Percentiles rank a stretch among this genome's conserved stretches.
These are phyloP conservation scores for Acanthochlamys bracteata DNA, from an alignment of 106 monocot species.

Conservation along the genomic window DNA sequence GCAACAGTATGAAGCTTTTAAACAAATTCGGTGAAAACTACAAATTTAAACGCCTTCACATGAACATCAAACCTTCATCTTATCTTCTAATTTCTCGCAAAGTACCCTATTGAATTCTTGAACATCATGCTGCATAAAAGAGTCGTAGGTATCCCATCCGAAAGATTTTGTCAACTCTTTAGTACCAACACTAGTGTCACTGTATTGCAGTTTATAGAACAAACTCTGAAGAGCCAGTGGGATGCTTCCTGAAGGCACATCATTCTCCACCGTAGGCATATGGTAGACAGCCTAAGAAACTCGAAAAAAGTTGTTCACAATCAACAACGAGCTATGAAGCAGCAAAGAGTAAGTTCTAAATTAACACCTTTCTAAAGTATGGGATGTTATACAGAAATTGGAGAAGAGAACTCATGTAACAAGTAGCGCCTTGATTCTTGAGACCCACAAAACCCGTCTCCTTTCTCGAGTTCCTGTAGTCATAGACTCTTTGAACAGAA, in stretches of 20 bases:
- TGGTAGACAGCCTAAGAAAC: conserved; percentile 63
- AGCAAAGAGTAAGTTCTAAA: too few species aligned
- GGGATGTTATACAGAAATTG: conserved; percentile 95
- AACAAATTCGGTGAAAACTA: too few species aligned
- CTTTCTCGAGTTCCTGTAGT: conserved; percentile 98
- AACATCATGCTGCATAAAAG: conserved; percentile 97
- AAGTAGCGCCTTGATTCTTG: conserved; percentile 99
- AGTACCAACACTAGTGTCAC: conserved; percentile 82
- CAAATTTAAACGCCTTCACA: too few species aligned
- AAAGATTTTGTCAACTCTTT: conserved; percentile 94
- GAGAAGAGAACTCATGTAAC: conserved; percentile 99
- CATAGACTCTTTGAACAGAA: conserved; percentile 71
- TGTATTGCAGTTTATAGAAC: conserved; percentile 82
- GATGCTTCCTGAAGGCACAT: conserved; percentile 83
- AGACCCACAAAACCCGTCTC: conserved; percentile 98
- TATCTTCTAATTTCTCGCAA: conserved; percentile 87
- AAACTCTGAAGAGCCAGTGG: conserved; percentile 89
- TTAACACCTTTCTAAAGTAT: conserved; percentile 90
- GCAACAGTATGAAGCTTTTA: too few species aligned
- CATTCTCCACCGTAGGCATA: conserved; percentile 93
- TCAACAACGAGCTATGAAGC: not conserved
- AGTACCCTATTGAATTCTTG: conserved; percentile 88
- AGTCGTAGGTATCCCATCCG: conserved; percentile 93
- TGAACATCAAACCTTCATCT: conserved; percentile 54
- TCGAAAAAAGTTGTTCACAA: not conserved